Base-by-base conservation (phyloP, 192 early-diverging fungal species). In the Coemansia biformis region DNA sequence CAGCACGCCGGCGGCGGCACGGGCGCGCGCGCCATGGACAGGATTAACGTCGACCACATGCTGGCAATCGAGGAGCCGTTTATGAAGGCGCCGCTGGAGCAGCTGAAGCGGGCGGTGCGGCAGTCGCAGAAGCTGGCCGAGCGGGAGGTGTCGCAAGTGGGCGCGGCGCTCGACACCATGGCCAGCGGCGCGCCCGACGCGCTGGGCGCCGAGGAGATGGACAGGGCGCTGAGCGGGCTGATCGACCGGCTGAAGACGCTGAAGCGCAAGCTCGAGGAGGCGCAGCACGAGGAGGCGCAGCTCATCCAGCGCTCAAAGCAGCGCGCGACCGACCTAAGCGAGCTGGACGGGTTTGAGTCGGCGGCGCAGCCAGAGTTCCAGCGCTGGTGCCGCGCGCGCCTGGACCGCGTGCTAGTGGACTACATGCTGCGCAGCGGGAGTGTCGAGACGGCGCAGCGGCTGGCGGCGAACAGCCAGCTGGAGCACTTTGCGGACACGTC, bases 381-480 rank as follows among this genome's bases (percentile, higher is more conserved):
- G 21, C 72, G 79, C 40, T 99, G 97, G 97, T 85, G 85, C 46
- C 81, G 87, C 35, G 80, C 81, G 5, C 81, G 93, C 9, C 65
- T 98, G 18, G 83, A 95, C 64, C 80, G 93, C 13, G 78, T 98
- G 21, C 66, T 99, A 48, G 87, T 92, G 2, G 97, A 99, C 63
- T 99, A 95, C 63, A 83, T 99, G 85, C 76, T 97, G 19, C 77
- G 97, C 47, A 83, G 85, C 21, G 93, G 93, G 7, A 87, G 83
- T 39, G 78, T 77, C 19, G 67, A 84, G 2, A 84, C 93, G 9
- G 93, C 97, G 2, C 61, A 77, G 28, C 62, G 61, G 46, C 62
- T 98, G 35, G 79, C 84, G 8, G 71, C 63, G 16, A 68, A 40
- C 30, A 22, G 57, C 44, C 24, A 43, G 24, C 32, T 67, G 24